phyloP scores from a whole-genome alignment of 169 alveolate species.

The Theileria equi region DNA sequence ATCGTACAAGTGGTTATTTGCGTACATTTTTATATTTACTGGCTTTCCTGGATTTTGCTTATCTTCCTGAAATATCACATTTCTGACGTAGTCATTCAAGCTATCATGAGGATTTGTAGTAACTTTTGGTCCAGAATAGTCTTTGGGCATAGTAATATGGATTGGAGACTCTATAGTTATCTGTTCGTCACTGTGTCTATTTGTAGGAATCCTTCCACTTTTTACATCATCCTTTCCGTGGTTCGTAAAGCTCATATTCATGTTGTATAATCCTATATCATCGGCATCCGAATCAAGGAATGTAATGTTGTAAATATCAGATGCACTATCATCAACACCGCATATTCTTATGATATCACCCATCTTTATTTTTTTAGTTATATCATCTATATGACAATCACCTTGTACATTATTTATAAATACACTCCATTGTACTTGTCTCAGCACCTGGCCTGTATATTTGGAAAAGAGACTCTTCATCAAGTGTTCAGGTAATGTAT shows the following conservation, averaged over 20 bases:
- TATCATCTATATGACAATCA: slow-evolving; percentile 51
- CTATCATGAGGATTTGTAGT: slow-evolving; percentile 35
- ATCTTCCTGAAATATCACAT: slow-evolving; percentile 42
- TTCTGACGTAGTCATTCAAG: slow-evolving; percentile 51
- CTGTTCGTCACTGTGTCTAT: slow-evolving; percentile 2
- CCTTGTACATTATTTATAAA: slow-evolving; percentile 58
- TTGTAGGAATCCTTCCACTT: background rate
- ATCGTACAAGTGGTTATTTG: slow-evolving; percentile 23
- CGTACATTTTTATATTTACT: slow-evolving; percentile 36
- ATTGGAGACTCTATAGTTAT: slow-evolving; percentile 19
- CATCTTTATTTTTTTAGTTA: slow-evolving; percentile 4
- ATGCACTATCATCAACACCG: slow-evolving; percentile 54
- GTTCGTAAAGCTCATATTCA: background rate
- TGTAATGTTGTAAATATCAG: slow-evolving; percentile 31
- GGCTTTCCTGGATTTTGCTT: slow-evolving; percentile 43
- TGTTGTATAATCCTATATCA: background rate
- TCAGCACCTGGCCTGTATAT: slow-evolving; percentile 12
- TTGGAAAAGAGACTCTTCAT: slow-evolving; percentile 21
- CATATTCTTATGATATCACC: slow-evolving; percentile 29
- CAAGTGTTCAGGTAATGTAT: slow-evolving; percentile 25
- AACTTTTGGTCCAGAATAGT: slow-evolving; percentile 42
- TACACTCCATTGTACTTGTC: slow-evolving; percentile 40
- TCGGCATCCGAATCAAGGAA: slow-evolving; percentile 31
- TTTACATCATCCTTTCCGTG: background rate
- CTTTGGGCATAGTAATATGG: slow-evolving; percentile 53